Conservation (phyloP, 2,329 filamentous ascomycete species). For the Trichoderma sp. region DNA sequence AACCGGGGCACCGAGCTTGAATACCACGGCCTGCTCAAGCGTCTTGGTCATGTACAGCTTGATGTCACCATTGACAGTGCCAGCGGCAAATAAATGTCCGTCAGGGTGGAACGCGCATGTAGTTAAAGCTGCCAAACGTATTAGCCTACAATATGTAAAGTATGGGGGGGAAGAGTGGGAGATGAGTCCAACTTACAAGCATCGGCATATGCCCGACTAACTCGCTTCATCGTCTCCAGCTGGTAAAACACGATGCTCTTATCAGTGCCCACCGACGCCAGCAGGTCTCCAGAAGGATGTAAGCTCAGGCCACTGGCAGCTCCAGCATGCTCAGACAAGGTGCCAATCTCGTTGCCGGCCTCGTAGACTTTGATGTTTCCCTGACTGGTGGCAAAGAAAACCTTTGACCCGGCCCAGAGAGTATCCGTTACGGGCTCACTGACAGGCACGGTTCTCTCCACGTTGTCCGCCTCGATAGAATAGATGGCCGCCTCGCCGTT, state of each 20-base stretch:
- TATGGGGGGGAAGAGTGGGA: not conserved
- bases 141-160: not conserved
- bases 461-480: conserved; percentile 68
- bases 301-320: conserved; percentile 75
- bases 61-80: conserved; percentile 77
- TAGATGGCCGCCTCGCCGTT: conserved; percentile 77
- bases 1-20: conserved; percentile 70
- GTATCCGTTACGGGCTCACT: conserved; percentile 69
- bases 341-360: conserved; percentile 67
- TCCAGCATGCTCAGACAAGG: conserved; percentile 81
- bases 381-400: conserved; percentile 73
- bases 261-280: conserved; percentile 87
- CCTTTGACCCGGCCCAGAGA: conserved; percentile 67
- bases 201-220: conserved; percentile 80
- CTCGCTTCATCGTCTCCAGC: conserved; percentile 65
- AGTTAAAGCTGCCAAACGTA: conserved; percentile 63
- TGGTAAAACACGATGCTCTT: conserved; percentile 95
- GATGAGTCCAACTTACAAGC: conserved; percentile 63
- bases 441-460: conserved; percentile 69
- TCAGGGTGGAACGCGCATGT: conserved; percentile 91
- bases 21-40: conserved; percentile 75
- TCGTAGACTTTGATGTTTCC: conserved; percentile 83
- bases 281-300: conserved; percentile 80
- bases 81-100: conserved; percentile 88
- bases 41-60: conserved; percentile 88